Evolutionary conservation across 305 asterid genomes (phyloP).

Genomic region (Fraxinus sp.): DNA sequence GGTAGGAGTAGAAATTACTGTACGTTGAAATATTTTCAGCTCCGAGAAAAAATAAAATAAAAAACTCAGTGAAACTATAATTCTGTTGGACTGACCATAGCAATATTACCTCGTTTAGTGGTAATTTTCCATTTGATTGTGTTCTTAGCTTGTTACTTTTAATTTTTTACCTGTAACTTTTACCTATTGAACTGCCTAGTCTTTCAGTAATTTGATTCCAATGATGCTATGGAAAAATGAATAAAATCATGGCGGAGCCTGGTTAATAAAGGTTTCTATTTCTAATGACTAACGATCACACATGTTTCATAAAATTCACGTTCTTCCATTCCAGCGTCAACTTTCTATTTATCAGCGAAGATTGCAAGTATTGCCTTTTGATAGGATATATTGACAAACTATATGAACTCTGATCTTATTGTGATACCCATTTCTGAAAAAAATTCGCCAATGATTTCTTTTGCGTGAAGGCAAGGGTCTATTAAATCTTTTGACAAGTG

Average conservation of each 20-base stretch:
- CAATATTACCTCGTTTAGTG: background rate
- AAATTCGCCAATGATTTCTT: background rate
- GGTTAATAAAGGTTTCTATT: background rate
- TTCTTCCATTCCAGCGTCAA: background rate
- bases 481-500: conserved; percentile 9
- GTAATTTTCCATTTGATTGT: background rate
- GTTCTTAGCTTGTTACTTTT: background rate
- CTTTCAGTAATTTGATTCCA: background rate
- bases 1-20: conserved; percentile 7
- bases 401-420: background rate
- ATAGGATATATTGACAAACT: conserved; percentile 3
- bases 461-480: conserved; percentile 6
- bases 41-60: background rate
- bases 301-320: background rate
- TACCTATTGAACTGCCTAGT: background rate
- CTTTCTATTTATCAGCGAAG: background rate
- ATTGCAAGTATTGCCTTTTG: background rate
- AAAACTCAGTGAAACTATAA: background rate
- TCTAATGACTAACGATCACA: background rate
- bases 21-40: background rate
- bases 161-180: background rate
- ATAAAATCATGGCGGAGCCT: background rate
- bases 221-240: background rate
- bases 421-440: background rate
- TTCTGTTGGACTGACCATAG: background rate